phyloP scores from a whole-genome alignment of 2,329 filamentous ascomycete species.

The Verticillium tricorpus region DNA sequence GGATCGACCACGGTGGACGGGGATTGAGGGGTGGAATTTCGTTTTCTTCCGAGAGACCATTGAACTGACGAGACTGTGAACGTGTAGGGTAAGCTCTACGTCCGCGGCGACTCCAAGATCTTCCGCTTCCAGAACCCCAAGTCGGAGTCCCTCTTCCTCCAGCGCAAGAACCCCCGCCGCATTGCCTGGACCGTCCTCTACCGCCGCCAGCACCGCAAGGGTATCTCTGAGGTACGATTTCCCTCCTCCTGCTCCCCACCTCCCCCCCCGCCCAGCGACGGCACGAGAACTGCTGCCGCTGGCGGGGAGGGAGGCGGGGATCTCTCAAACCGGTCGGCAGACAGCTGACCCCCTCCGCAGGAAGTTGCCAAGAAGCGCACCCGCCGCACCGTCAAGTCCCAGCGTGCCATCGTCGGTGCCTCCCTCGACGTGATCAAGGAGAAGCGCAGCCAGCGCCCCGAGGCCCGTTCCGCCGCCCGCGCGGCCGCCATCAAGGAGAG shows the following conservation, averaged over 20 bases:
- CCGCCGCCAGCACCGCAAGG: slow-evolving; percentile 99
- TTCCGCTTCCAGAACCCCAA: slow-evolving; percentile 99
- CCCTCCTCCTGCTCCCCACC: background rate
- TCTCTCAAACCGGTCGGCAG: background rate
- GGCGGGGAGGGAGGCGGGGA: background rate
- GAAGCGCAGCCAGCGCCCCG: slow-evolving; percentile 89
- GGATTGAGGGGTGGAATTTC: background rate
- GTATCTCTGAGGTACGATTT: slow-evolving; percentile 95
- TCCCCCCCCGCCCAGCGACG: background rate
- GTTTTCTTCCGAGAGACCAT: slow-evolving; percentile 1
- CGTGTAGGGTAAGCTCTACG: slow-evolving; percentile 95
- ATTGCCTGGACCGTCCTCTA: slow-evolving; percentile 98
- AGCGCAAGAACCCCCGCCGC: slow-evolving; percentile 99
- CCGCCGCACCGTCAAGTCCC: slow-evolving; percentile 95
- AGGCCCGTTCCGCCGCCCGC: slow-evolving; percentile 90
- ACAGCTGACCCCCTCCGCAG: slow-evolving; percentile 53
- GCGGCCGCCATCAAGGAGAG: slow-evolving; percentile 88
- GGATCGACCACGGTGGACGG: background rate
- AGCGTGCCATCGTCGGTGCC: slow-evolving; percentile 98
- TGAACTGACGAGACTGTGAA: slow-evolving; percentile 20
- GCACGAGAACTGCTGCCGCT: background rate
- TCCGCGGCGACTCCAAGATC: slow-evolving; percentile 99
- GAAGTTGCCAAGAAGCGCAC: slow-evolving; percentile 99
- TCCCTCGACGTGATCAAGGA: slow-evolving; percentile 99
- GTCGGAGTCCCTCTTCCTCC: slow-evolving; percentile 98